Evolutionary conservation across 2,329 filamentous ascomycete species (phyloP).

Genomic region (Fusarium anthophilum): DNA sequence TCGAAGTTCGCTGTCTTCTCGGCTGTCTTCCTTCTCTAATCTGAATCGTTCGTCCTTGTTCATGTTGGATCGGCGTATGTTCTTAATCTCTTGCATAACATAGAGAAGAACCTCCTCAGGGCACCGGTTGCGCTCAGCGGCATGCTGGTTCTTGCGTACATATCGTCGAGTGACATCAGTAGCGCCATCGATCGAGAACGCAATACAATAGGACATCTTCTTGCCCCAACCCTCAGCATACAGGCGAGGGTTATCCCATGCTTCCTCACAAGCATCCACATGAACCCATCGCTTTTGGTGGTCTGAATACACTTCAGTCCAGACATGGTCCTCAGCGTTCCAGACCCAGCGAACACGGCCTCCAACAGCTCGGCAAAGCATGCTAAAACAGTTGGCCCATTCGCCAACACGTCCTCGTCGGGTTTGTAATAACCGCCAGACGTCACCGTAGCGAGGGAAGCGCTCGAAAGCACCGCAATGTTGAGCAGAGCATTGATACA

Average conservation of each 20-base stretch:
- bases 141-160: constrained; percentile 76
- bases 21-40: constrained; percentile 81
- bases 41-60: constrained; percentile 85
- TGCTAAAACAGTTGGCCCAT: constrained; percentile 99
- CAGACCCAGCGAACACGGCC: constrained; percentile 95
- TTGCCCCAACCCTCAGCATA: constrained; percentile 96
- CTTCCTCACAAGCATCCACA: constrained; percentile 92
- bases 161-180: constrained; percentile 74
- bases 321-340: constrained; percentile 97
- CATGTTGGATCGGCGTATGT: constrained; percentile 83
- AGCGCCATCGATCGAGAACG: constrained; percentile 89
- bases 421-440: constrained; percentile 90
- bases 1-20: constrained; percentile 79
- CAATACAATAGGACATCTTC: constrained; percentile 96
- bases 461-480: constrained; percentile 83
- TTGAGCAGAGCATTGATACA: constrained; percentile 84
- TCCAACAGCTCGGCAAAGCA: constrained; percentile 94
- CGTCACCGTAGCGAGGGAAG: constrained; percentile 94
- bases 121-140: constrained; percentile 78
- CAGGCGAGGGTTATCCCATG: constrained; percentile 92
- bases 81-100: constrained; percentile 91
- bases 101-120: constrained; percentile 91
- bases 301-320: constrained; percentile 97
- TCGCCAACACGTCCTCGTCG: constrained; percentile 88
- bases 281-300: constrained; percentile 96